These are phyloP conservation scores for Micractinium conductrix DNA, from an alignment of 139 green algal species.

Conservation along the genomic window DNA sequence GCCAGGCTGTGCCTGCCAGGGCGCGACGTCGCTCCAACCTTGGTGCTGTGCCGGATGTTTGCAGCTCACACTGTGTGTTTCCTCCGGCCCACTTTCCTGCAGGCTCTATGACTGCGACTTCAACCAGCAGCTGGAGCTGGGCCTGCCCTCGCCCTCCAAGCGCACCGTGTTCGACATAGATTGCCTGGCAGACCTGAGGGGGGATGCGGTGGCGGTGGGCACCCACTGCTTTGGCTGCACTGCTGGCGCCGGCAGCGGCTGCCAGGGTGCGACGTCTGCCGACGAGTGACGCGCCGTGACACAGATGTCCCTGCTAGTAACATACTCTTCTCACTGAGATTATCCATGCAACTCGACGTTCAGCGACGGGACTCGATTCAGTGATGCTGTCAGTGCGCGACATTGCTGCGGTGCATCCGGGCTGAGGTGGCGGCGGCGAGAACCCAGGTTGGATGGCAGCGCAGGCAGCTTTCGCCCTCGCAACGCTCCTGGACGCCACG, in stretches of 20 bases:
- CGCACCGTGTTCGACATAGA: slow-evolving; percentile 87
- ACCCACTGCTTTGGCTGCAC: slow-evolving; percentile 99
- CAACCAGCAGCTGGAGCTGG: slow-evolving; percentile 97
- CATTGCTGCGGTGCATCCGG: not conserved
- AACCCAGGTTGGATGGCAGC: no score
- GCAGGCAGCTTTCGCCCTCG: no score
- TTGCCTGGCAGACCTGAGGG: slow-evolving; percentile 76
- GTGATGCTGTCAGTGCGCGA: not conserved
- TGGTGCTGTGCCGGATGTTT: no score
- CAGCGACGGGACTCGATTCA: not conserved
- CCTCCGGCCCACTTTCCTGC: not conserved
- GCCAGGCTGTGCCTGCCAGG: no score
- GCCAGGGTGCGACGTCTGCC: slow-evolving; percentile 63
- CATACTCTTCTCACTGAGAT: no score
- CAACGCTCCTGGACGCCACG: no score
- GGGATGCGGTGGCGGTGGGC: slow-evolving; percentile 81
- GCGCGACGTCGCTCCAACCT: no score
- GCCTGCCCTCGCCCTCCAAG: slow-evolving; percentile 15
- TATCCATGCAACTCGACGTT: not conserved
- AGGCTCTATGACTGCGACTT: slow-evolving; percentile 98
- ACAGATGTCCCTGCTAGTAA: not conserved
- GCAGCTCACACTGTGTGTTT: no score
- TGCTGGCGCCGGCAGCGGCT: slow-evolving; percentile 86
- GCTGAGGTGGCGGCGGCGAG: no score
- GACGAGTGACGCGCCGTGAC: no score